Conservation (phyloP, 805 yeast genomes). For the Naumovozyma dairenensis region DNA sequence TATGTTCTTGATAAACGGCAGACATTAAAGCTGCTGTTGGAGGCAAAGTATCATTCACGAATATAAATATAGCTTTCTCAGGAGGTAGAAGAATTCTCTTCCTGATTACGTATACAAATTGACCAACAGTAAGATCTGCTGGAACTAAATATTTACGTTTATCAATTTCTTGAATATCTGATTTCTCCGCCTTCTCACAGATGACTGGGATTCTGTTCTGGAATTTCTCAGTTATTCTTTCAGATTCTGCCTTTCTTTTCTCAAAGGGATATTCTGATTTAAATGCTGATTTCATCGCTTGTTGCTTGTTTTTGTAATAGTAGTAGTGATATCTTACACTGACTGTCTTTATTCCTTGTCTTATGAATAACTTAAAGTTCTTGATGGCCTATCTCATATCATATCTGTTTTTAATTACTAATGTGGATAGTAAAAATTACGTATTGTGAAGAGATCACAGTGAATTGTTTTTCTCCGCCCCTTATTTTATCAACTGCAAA, state of each 20-base stretch:
- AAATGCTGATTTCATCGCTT: constrained; percentile 28
- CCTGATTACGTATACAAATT: constrained; percentile 94
- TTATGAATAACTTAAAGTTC: no score
- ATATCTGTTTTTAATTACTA: no score
- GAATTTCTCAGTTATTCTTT: constrained; percentile 81
- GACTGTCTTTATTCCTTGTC: no score
- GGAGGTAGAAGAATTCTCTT: constrained; percentile 92
- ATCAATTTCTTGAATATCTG: constrained; percentile 92
- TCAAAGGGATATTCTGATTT: constrained; percentile 78
- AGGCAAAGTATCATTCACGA: constrained; percentile 93
- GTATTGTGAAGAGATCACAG: no score
- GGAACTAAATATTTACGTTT: constrained; percentile 96
- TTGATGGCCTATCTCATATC: no score
- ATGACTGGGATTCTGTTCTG: constrained; percentile 89
- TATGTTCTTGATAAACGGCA: constrained; percentile 89
- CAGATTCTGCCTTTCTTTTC: constrained; percentile 90
- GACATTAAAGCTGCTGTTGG: constrained; percentile 98
- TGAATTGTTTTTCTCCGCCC: no score
- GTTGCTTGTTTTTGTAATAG: constrained; percentile 1
- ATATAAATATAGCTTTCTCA: constrained; percentile 95
- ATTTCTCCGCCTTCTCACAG: constrained; percentile 94
- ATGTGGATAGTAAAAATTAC: no score
- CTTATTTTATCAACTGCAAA: no score
- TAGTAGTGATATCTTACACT: no score
- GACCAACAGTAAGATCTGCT: constrained; percentile 92